These are phyloP conservation scores for Sphenostylis stenocarpa DNA, from an alignment of 306 rosid genomes.

Conservation along the genomic window DNA sequence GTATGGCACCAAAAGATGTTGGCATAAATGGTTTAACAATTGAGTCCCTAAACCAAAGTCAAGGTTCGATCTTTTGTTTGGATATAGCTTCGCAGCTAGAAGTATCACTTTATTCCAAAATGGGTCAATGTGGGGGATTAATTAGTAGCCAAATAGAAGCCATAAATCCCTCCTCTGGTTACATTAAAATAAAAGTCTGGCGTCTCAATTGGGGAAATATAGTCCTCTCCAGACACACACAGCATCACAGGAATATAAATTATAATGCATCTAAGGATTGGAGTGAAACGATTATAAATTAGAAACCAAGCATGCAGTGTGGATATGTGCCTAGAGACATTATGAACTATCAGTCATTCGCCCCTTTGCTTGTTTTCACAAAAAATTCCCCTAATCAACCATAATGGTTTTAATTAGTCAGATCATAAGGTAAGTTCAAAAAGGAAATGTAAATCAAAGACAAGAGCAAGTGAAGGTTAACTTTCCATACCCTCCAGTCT, in stretches of 20 bases:
- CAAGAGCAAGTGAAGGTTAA: background rate
- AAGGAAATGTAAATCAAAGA: background rate
- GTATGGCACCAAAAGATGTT: too few species aligned
- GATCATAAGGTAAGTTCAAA: background rate
- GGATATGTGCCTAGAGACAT: background rate
- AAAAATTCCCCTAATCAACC: background rate
- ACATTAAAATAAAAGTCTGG: background rate
- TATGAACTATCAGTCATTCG: background rate
- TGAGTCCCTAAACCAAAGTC: too few species aligned
- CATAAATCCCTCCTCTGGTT: too few species aligned
- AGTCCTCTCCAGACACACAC: background rate
- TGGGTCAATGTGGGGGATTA: too few species aligned
- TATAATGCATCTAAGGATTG: background rate
- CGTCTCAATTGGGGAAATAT: background rate
- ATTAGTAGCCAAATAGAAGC: too few species aligned
- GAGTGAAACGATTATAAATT: background rate
- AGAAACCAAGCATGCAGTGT: background rate
- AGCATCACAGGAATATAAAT: background rate
- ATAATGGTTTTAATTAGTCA: background rate
- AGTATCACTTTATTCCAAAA: too few species aligned
- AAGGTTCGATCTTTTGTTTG: too few species aligned
- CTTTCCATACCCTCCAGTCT: conserved; percentile 41
- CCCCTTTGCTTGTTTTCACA: background rate
- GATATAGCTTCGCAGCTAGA: too few species aligned
- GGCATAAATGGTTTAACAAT: too few species aligned